Evolutionary conservation across 176 grass and related monocot species (phyloP), one percentile per base, ranked within the genome.

Genomic region (Hordeum marinum): DNA sequence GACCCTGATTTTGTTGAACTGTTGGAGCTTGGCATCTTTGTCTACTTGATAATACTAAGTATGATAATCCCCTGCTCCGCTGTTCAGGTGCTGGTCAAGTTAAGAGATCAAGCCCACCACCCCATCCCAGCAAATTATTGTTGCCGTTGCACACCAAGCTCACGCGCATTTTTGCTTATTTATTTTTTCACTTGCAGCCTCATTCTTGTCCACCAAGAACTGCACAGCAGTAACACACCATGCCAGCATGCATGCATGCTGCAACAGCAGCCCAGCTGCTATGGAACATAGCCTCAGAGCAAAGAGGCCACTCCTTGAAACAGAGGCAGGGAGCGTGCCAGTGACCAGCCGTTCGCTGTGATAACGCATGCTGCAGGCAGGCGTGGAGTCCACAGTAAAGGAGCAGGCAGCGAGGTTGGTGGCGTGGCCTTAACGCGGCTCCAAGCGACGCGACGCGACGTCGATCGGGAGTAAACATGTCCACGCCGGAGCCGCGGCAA

Each of bases 201-300:
- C 48, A 52, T 52, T 17, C 48, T 52, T 50, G 46, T 50, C 48
- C 15, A 7, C 15, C 15, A 52, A 52, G 48, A 52, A 52, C 48
- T 52, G 48, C 0, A 18, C 48, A 52, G 48, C 18, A 7, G 6
- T 1, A 65, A 20, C 35, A 42, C 42, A 15, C n/a, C 41, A 27
- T 46, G 70, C 46, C 42, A 74, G 0, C 62, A 21, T 45, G 80
- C 62, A 21, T 45, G 80, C 55, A 24, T 31, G 42, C 54, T 43
- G 58, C 81, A 79, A 72, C 60, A 73, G 41, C 55, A 88, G 83
- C 65, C 86, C 15, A 32, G 73, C n/a, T 59, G 5, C 24, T 5
- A 43, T 40, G 54, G 43, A 54, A 68, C 29, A 46, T 57, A 65
- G 11, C n/a, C 11, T 7, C 18, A 48, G 18, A 80, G 64, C 42